These are phyloP conservation scores for Starmerella geochares DNA, from an alignment of 805 yeast species.

Conservation along the genomic window DNA sequence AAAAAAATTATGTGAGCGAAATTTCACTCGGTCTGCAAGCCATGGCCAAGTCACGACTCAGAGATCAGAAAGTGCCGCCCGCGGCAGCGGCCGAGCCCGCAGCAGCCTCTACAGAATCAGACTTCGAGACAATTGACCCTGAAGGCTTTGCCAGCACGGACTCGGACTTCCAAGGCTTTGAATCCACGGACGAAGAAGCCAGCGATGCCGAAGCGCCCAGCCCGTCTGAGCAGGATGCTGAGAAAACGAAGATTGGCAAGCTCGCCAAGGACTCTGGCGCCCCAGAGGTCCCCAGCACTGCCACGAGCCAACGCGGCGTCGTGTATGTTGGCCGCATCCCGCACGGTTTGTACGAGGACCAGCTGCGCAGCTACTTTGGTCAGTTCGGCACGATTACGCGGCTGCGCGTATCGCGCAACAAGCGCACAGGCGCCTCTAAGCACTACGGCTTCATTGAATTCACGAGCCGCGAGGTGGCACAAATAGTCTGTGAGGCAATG, in stretches of 20 bases:
- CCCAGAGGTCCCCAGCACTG: background rate
- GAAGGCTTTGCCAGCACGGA: conserved; percentile 6
- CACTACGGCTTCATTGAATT: conserved; percentile 90
- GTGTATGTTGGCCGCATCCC: conserved; percentile 89
- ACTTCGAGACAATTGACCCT: conserved; percentile 11
- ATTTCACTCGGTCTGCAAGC: conserved; percentile 5
- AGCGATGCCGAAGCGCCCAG: conserved; percentile 12
- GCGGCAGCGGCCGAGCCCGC: background rate
- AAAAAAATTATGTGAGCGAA: conserved; percentile 8
- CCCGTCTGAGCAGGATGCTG: conserved; percentile 5
- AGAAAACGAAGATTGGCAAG: conserved; percentile 11
- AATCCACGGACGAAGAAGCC: conserved; percentile 25
- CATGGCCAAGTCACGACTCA: conserved; percentile 6
- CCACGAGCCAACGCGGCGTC: conserved; percentile 41
- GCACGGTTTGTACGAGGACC: conserved; percentile 74
- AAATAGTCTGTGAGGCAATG: conserved; percentile 90
- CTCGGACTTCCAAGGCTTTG: conserved; percentile 21
- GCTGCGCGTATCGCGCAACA: conserved; percentile 75
- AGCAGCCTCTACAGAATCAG: background rate
- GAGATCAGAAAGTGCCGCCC: background rate
- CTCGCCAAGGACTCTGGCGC: conserved; percentile 9
- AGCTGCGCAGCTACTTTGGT: conserved; percentile 61
- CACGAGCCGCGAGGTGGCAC: conserved; percentile 60
- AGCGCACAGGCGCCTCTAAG: conserved; percentile 79
- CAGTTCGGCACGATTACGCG: conserved; percentile 84